A percentile compares a stretch with the other conserved stretches of the same genome.
These are phyloP conservation scores for Colletotrichum tofieldiae DNA, from an alignment of 2,329 filamentous ascomycete species.

Conservation along the genomic window DNA sequence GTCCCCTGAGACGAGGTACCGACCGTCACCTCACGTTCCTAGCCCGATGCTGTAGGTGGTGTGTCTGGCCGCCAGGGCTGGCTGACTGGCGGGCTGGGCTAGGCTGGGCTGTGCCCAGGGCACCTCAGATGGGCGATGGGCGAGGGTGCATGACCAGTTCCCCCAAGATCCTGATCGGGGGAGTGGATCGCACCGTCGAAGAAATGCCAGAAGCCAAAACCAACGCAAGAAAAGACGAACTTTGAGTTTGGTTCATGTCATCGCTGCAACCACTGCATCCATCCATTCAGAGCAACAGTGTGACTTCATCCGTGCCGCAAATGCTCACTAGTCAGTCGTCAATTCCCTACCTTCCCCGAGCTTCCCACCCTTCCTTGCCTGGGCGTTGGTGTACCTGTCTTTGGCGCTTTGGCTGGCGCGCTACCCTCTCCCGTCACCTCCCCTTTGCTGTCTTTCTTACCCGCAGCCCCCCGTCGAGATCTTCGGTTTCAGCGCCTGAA, in stretches of 20 bases:
- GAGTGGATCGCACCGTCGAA: constrained; percentile 41
- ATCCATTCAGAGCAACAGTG: constrained; percentile 32
- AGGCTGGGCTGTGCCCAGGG: constrained; percentile 33
- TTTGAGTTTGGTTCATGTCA: constrained; percentile 44
- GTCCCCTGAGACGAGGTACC: constrained; percentile 34
- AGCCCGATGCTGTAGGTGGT: constrained; percentile 11
- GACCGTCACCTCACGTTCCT: constrained; percentile 21
- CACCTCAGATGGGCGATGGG: constrained; percentile 4
- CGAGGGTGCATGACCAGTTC: constrained; percentile 21
- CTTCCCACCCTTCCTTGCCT: constrained; percentile 23
- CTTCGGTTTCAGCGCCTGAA: constrained; percentile 39
- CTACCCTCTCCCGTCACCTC: constrained; percentile 2
- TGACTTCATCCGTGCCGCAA: constrained; percentile 42
- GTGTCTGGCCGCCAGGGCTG: constrained; percentile 23
- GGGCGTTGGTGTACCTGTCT: constrained; percentile 15
- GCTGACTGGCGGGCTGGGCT: constrained; percentile 27
- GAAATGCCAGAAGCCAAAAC: constrained; percentile 42
- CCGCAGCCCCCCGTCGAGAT: constrained; percentile 29
- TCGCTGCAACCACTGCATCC: constrained; percentile 37
- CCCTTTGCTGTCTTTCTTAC: constrained; percentile 11
- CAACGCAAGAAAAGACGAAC: constrained; percentile 42
- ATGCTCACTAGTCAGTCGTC: constrained; percentile 33
- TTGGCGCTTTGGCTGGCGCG: constrained; percentile 11
- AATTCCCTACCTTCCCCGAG: neutral
- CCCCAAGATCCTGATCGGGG: constrained; percentile 41